Evolutionary conservation across 1,139 yeast genomes (phyloP).

Genomic region (Kazachstania sp.): DNA sequence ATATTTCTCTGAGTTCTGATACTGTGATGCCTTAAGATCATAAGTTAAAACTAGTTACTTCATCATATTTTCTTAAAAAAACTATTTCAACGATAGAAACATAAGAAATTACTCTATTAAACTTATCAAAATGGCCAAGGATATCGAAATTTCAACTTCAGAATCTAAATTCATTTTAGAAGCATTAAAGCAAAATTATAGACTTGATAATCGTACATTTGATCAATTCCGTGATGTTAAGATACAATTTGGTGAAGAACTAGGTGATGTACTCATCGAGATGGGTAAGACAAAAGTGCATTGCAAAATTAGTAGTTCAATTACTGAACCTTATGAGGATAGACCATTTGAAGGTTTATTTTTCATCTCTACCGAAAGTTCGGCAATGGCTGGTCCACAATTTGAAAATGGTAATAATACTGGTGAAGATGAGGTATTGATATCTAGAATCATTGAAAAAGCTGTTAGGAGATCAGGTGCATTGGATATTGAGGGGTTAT

Average conservation of each 20-base stretch:
- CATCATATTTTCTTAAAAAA: too few relatives aligned
- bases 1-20: too few relatives aligned
- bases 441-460: slow-evolving; percentile 78
- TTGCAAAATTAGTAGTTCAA: slow-evolving; percentile 73
- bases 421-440: slow-evolving; percentile 69
- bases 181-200: slow-evolving; percentile 51
- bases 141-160: slow-evolving; percentile 54
- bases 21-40: too few relatives aligned
- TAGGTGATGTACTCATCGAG: slow-evolving; percentile 71
- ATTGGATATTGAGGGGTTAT: slow-evolving; percentile 77
- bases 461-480: slow-evolving; percentile 87
- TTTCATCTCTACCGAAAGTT: slow-evolving; percentile 72
- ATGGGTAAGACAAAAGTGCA: slow-evolving; percentile 71
- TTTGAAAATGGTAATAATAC: slow-evolving; percentile 63
- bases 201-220: slow-evolving; percentile 62
- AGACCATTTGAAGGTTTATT: slow-evolving; percentile 92
- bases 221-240: slow-evolving; percentile 56
- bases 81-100: too few relatives aligned
- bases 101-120: too few relatives aligned
- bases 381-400: slow-evolving; percentile 81
- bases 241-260: slow-evolving; percentile 57
- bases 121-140: slow-evolving; percentile 45
- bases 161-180: slow-evolving; percentile 56
- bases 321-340: slow-evolving; percentile 79
- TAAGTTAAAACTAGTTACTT: background rate